phyloP scores from a whole-genome alignment of 2,329 filamentous ascomycete genomes.

The Aspergillus pseudoglaucus region DNA sequence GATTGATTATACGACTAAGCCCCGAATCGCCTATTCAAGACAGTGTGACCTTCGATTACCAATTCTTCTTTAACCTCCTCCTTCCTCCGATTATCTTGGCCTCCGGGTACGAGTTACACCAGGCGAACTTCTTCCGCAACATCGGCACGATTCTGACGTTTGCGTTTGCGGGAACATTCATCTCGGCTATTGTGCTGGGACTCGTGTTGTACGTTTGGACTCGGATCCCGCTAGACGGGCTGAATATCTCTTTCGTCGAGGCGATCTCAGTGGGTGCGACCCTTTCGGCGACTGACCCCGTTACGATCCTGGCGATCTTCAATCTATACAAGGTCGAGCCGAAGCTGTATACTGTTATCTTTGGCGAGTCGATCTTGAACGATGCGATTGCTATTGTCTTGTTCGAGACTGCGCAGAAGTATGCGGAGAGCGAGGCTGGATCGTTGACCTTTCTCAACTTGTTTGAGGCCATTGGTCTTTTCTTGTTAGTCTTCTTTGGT shows the following conservation, averaged over 20 bases:
- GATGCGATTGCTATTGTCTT: conserved; percentile 98
- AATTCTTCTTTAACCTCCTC: conserved; percentile 98
- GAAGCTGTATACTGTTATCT: conserved; percentile 97
- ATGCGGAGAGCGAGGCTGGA: conserved; percentile 64
- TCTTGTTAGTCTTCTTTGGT: conserved; percentile 92
- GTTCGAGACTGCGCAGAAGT: conserved; percentile 94
- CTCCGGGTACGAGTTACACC: conserved; percentile 93
- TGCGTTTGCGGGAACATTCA: conserved; percentile 92
- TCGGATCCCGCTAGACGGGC: conserved; percentile 72
- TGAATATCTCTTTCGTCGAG: conserved; percentile 86
- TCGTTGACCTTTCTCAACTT: conserved; percentile 73
- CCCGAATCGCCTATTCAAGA: conserved; percentile 78
- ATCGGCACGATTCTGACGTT: conserved; percentile 97
- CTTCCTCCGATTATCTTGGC: conserved; percentile 97
- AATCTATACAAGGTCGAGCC: conserved; percentile 99
- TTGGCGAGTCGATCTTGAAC: conserved; percentile 96
- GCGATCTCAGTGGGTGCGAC: conserved; percentile 95
- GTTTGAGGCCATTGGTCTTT: conserved; percentile 87
- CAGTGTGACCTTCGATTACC: conserved; percentile 93
- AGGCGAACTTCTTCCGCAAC: conserved; percentile 98
- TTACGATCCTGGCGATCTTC: conserved; percentile 97
- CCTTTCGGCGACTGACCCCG: conserved; percentile 90
- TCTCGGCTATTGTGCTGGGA: conserved; percentile 92
- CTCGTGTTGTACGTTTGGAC: conserved; percentile 85
- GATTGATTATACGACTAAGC: conserved; percentile 75